phyloP scores from a whole-genome alignment of 108 stramenopile genomes.

The Cyclotella cryptica region DNA sequence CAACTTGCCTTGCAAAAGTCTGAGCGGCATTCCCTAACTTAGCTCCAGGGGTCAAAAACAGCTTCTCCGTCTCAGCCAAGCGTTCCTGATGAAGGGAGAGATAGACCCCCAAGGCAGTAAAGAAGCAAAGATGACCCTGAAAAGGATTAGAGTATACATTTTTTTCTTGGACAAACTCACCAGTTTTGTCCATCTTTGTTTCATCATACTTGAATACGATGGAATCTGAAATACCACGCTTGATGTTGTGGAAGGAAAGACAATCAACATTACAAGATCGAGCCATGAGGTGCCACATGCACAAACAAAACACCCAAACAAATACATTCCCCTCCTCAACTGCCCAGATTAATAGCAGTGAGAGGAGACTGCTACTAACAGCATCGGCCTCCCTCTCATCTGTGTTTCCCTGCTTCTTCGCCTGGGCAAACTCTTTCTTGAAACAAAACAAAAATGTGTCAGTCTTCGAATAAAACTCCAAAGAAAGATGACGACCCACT shows the following conservation, averaged over 20 bases:
- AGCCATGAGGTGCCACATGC: not conserved
- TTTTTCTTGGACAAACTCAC: not conserved
- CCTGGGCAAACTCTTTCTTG: too few relatives aligned
- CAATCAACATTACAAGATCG: not conserved
- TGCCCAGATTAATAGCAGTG: too few relatives aligned
- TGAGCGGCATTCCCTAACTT: conserved; percentile 21
- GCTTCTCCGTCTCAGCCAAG: conserved; percentile 15
- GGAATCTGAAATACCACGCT: not conserved
- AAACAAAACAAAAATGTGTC: too few relatives aligned
- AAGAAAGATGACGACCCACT: too few relatives aligned
- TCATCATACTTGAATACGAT: not conserved
- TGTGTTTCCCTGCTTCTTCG: too few relatives aligned
- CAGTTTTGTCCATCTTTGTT: not conserved
- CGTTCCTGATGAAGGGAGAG: conserved; percentile 16
- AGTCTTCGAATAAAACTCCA: too few relatives aligned
- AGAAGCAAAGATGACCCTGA: conserved; percentile 18
- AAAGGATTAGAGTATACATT: conserved; percentile 34
- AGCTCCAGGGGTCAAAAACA: conserved; percentile 22
- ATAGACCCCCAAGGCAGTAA: conserved; percentile 31
- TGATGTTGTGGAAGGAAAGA: not conserved
- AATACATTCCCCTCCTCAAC: too few relatives aligned
- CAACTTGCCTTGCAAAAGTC: conserved; percentile 25
- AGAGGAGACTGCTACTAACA: too few relatives aligned
- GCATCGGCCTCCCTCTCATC: too few relatives aligned
- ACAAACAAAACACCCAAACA: too few relatives aligned